Evolutionary conservation across 306 rosid species (phyloP).

Genomic region (Cicer judaicum): DNA sequence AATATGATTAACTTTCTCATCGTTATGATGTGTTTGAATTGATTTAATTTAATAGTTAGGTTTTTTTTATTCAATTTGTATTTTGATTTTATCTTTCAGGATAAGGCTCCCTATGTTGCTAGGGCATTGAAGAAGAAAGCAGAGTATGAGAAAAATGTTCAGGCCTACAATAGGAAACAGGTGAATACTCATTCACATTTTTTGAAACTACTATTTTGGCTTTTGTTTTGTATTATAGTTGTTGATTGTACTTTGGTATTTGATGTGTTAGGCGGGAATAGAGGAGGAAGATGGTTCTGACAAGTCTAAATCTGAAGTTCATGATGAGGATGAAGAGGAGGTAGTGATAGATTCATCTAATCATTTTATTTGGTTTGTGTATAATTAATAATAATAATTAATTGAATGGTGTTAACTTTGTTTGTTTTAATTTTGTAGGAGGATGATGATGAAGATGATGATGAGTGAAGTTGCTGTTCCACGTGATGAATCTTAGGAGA

Average conservation of each 20-base stretch:
- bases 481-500: conserved; percentile 32
- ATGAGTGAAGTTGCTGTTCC: conserved; percentile 47
- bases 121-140: conserved; percentile 80
- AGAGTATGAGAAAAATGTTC: conserved; percentile 61
- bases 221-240: background rate
- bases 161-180: conserved; percentile 66
- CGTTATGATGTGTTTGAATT: background rate
- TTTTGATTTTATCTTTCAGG: conserved; percentile 41
- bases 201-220: fast-evolving
- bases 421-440: conserved; percentile 43
- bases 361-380: background rate
- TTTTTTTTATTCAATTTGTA: background rate
- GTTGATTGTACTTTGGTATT: background rate
- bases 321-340: conserved; percentile 82
- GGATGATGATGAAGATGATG: conserved; percentile 64
- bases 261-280: conserved; percentile 59
- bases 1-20: background rate
- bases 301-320: conserved; percentile 84
- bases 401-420: background rate
- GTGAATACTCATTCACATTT: conserved; percentile 33
- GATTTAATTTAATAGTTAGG: background rate
- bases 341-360: conserved; percentile 46
- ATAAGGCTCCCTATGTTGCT: conserved; percentile 73
- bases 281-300: conserved; percentile 85
- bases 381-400: background rate